Evolutionary conservation across 2,329 filamentous ascomycete species (phyloP).

Genomic region (Fusarium pilosicola): DNA sequence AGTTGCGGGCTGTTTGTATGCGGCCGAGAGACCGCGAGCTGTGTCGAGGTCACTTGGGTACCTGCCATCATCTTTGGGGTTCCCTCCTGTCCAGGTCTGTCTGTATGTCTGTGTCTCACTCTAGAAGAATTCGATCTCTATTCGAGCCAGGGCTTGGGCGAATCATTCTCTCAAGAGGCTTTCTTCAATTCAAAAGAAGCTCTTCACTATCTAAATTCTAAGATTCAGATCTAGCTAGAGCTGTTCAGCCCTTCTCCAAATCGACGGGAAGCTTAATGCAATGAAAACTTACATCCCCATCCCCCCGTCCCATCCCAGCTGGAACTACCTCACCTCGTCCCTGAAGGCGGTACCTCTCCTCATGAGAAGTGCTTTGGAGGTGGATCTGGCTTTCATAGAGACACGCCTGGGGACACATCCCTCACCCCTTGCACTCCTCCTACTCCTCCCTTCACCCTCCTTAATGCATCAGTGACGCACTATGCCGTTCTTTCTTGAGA

Average conservation of each 20-base stretch:
- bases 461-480: conserved; percentile 28
- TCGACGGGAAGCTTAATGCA: conserved; percentile 11
- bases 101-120: background rate
- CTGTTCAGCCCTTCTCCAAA: conserved; percentile 5
- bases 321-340: conserved; percentile 10
- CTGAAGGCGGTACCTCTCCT: background rate
- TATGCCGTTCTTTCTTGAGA: conserved; percentile 12
- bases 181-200: conserved; percentile 8
- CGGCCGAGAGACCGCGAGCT: background rate
- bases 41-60: background rate
- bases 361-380: background rate
- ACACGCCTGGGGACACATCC: background rate
- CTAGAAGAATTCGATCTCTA: background rate
- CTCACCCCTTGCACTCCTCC: conserved; percentile 1
- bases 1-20: conserved; percentile 7
- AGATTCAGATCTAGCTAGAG: background rate
- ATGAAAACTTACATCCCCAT: background rate
- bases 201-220: background rate
- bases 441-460: background rate
- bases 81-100: background rate
- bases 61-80: background rate
- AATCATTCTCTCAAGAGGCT: background rate
- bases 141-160: background rate
- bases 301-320: background rate
- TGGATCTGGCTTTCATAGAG: background rate